Conservation (phyloP, 2,329 filamentous ascomycete species). For the Aspergillus versicolor region DNA sequence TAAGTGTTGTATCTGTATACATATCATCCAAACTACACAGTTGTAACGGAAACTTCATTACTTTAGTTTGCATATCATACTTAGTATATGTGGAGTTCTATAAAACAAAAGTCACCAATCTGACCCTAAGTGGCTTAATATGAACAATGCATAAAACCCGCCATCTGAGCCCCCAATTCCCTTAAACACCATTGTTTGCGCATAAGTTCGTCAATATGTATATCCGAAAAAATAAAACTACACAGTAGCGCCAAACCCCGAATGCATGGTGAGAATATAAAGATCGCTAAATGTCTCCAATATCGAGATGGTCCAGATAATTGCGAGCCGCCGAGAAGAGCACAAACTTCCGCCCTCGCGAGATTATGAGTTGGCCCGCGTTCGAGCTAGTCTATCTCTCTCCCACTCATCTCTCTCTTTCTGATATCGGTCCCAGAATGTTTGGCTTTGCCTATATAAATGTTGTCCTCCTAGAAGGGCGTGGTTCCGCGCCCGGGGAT, state of each 20-base stretch:
- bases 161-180: conserved; percentile 1
- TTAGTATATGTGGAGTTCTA: conserved; percentile 18
- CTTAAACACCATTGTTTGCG: neutral
- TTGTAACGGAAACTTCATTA: neutral
- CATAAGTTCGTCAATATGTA: neutral
- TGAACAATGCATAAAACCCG: neutral
- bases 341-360: neutral
- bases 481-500: conserved; percentile 7
- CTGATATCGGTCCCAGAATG: conserved; percentile 9
- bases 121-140: neutral
- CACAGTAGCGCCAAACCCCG: neutral
- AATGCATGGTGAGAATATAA: neutral
- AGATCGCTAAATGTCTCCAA: neutral
- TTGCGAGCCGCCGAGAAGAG: neutral
- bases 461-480: conserved; percentile 6
- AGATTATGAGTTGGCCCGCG: neutral
- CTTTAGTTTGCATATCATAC: neutral
- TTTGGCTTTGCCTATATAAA: conserved; percentile 6
- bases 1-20: conserved; percentile 3
- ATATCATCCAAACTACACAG: neutral
- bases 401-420: conserved; percentile 4
- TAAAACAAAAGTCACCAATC: conserved; percentile 2
- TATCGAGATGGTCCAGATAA: neutral
- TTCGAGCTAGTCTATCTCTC: conserved; percentile 1
- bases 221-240: neutral